A percentile compares a stretch with the other conserved stretches of the same genome.
These are phyloP conservation scores for Chytriomyces hyalinus DNA, from an alignment of 192 early-diverging fungal genomes.

Conservation along the genomic window DNA sequence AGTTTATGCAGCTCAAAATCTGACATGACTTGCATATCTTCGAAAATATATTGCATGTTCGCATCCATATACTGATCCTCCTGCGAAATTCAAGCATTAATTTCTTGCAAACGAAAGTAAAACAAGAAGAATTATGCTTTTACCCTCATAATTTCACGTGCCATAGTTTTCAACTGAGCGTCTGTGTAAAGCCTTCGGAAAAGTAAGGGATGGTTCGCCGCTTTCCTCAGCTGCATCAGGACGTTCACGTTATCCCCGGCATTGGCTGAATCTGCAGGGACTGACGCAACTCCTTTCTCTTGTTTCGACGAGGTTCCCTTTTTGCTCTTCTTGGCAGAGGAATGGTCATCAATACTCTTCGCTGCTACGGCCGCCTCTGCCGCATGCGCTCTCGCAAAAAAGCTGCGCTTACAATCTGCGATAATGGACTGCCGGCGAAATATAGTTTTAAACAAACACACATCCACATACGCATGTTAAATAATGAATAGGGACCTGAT, in stretches of 20 bases:
- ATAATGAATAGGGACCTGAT: constrained; percentile 31
- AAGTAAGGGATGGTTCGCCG: constrained; percentile 82
- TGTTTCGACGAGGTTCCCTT: constrained; percentile 9
- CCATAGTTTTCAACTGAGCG: constrained; percentile 65
- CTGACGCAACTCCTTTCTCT: background rate
- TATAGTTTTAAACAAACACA: background rate
- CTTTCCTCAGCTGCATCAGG: constrained; percentile 86
- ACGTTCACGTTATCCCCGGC: constrained; percentile 36
- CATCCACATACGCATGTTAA: too few species aligned
- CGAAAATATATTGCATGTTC: constrained; percentile 72
- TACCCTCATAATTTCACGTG: constrained; percentile 64
- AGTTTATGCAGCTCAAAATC: constrained; percentile 85
- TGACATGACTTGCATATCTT: constrained; percentile 86
- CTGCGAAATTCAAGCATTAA: constrained; percentile 24
- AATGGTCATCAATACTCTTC: background rate
- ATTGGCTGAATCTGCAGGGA: constrained; percentile 14
- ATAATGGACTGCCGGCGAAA: constrained; percentile 35
- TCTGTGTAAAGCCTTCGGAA: constrained; percentile 69
- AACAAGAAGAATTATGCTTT: background rate
- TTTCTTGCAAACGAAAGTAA: constrained; percentile 20
- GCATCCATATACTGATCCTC: constrained; percentile 80
- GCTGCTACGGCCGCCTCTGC: constrained; percentile 7
- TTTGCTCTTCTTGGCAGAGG: constrained; percentile 1
- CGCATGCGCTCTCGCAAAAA: constrained; percentile 11
- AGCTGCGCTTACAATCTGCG: constrained; percentile 41